A percentile compares a stretch with the other conserved stretches of the same genome.
phyloP scores from a whole-genome alignment of 192 early-diverging fungal species.

The Backusella circina region DNA sequence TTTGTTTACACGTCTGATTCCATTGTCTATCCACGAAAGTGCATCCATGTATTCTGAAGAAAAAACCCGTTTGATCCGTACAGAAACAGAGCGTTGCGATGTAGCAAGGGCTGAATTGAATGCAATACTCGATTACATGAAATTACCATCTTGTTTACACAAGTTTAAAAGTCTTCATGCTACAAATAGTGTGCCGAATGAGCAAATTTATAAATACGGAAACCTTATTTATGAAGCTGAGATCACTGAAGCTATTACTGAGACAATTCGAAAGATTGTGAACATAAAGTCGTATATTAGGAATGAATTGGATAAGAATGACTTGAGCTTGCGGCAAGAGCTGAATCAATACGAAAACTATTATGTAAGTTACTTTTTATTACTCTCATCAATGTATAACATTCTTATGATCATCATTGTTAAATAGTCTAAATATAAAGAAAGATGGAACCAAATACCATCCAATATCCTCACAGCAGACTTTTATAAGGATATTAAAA shows the following conservation, averaged over 20 bases:
- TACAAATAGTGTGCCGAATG: background rate
- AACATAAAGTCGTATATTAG: background rate
- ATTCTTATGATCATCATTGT: background rate
- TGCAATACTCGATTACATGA: constrained; percentile 82
- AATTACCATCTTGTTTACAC: constrained; percentile 70
- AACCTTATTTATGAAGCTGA: background rate
- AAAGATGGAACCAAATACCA: constrained; percentile 80
- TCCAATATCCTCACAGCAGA: constrained; percentile 64
- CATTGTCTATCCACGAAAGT: constrained; percentile 88
- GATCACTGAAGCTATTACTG: background rate
- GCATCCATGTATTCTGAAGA: constrained; percentile 94
- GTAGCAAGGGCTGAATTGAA: constrained; percentile 83
- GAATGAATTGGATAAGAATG: background rate
- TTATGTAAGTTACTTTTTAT: background rate
- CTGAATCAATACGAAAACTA: background rate
- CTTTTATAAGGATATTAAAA: constrained; percentile 72
- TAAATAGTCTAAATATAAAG: constrained; percentile 48
- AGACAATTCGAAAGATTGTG: background rate
- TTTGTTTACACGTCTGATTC: constrained; percentile 88
- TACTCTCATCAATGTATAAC: background rate
- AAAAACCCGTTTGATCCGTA: constrained; percentile 86
- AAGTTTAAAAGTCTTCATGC: constrained; percentile 56
- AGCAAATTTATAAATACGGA: background rate
- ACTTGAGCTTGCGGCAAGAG: background rate
- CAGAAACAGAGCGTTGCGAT: constrained; percentile 79